Conservation (phyloP, 2,329 filamentous ascomycete species). For the Diaporthe amygdali region DNA sequence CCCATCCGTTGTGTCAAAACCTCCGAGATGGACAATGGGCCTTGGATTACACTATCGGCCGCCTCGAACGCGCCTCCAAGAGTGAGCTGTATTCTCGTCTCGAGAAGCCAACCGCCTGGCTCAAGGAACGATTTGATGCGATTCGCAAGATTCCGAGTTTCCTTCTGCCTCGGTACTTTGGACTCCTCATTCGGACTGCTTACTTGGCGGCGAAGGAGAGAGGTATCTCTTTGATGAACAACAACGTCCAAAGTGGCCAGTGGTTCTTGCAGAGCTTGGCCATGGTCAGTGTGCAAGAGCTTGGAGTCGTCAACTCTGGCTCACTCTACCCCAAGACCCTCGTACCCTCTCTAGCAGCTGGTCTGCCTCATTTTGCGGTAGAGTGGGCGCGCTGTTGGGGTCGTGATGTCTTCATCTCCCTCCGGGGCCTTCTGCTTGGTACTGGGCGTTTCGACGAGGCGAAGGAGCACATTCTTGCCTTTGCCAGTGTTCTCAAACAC, state of each 20-base stretch:
- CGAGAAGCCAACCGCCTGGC: constrained; percentile 73
- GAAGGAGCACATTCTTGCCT: constrained; percentile 91
- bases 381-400: constrained; percentile 98
- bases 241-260: constrained; percentile 79
- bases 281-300: constrained; percentile 91
- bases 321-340: constrained; percentile 86
- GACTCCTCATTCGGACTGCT: constrained; percentile 83
- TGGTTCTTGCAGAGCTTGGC: constrained; percentile 87
- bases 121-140: constrained; percentile 83
- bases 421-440: constrained; percentile 88
- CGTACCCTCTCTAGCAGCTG: constrained; percentile 88
- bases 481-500: constrained; percentile 95
- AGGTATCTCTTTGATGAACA: constrained; percentile 78
- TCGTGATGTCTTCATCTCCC: constrained; percentile 94
- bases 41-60: constrained; percentile 82
- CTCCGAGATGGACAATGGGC: constrained; percentile 92
- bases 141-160: constrained; percentile 87
- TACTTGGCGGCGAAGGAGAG: constrained; percentile 84
- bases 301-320: constrained; percentile 85
- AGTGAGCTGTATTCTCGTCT: constrained; percentile 68
- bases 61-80: constrained; percentile 75
- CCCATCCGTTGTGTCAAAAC: constrained; percentile 92
- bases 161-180: constrained; percentile 91
- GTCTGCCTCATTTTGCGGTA: constrained; percentile 90
- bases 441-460: constrained; percentile 89